A percentile compares a stretch with the other conserved stretches of the same genome.
Evolutionary conservation across 2,329 filamentous ascomycete genomes (phyloP).

Genomic region (Ophiocordyceps robertsii): DNA sequence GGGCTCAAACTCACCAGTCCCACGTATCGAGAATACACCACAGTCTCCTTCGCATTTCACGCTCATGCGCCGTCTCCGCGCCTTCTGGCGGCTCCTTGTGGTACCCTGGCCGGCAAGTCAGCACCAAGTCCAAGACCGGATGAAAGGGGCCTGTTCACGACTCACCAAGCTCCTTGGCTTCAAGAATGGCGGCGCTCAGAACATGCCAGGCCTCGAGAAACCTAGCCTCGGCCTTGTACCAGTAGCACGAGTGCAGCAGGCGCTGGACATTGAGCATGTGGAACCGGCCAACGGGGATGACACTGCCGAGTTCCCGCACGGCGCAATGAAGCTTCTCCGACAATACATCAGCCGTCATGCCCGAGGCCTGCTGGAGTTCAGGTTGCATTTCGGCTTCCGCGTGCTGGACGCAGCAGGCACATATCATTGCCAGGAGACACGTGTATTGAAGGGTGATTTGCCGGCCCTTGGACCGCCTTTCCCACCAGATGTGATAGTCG

Average conservation of each 20-base stretch:
- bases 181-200: constrained; percentile 15
- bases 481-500: constrained; percentile 19
- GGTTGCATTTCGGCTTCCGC: constrained; percentile 8
- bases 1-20: constrained; percentile 15
- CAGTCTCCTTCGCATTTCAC: constrained; percentile 16
- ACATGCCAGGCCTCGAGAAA: constrained; percentile 18
- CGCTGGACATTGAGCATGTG: constrained; percentile 15
- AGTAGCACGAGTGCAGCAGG: constrained; percentile 16
- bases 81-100: constrained; percentile 9
- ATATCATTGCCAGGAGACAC: constrained; percentile 14
- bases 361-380: constrained; percentile 9
- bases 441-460: constrained; percentile 15
- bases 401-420: constrained; percentile 16
- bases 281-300: constrained; percentile 13
- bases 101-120: constrained; percentile 6
- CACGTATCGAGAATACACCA: constrained; percentile 20
- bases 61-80: constrained; percentile 13
- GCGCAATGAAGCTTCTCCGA: constrained; percentile 12
- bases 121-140: neutral
- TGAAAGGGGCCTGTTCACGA: neutral
- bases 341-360: constrained; percentile 7
- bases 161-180: constrained; percentile 15
- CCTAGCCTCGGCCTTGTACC: constrained; percentile 18
- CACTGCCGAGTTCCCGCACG: constrained; percentile 12
- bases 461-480: constrained; percentile 6